These are phyloP conservation scores for Kluyveromyces sp. DNA, from an alignment of 1,139 yeast species.

Conservation along the genomic window DNA sequence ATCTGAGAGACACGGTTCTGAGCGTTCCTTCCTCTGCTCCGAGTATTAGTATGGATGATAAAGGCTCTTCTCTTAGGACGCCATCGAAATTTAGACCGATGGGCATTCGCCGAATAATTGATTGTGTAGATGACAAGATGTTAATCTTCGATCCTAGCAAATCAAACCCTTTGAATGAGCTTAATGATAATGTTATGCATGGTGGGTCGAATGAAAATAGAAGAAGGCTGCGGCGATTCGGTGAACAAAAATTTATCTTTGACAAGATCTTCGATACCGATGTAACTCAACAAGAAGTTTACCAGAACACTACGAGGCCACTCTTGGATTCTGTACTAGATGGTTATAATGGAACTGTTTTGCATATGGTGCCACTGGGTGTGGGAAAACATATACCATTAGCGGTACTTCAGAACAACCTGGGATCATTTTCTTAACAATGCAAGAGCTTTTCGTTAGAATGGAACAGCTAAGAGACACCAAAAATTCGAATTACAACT, in stretches of 20 bases:
- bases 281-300: conserved; percentile 62
- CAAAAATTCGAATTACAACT: conserved; percentile 53
- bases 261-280: conserved; percentile 67
- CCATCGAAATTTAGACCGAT: conserved; percentile 32
- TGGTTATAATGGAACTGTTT: conserved; percentile 85
- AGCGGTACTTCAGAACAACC: conserved; percentile 69
- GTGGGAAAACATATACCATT: conserved; percentile 94
- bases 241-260: conserved; percentile 73
- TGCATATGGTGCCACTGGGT: conserved; percentile 97
- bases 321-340: conserved; percentile 67
- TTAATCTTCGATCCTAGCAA: conserved; percentile 81
- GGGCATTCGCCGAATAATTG: conserved; percentile 64
- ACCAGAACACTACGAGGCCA: conserved; percentile 58
- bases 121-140: conserved; percentile 85
- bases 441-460: conserved; percentile 61
- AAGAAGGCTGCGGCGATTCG: conserved; percentile 42
- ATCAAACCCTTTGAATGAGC: conserved; percentile 53
- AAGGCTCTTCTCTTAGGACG: conserved; percentile 4
- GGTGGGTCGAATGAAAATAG: conserved; percentile 19
- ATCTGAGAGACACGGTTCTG: conserved; percentile 18
- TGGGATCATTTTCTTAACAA: conserved; percentile 73
- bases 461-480: conserved; percentile 51
- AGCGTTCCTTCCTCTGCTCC: conserved; percentile 12
- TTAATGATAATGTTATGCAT: conserved; percentile 55
- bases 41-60: conserved; percentile 3